Base-by-base conservation (phyloP, 2,329 filamentous ascomycete genomes). In the Didymellaceae sp. region DNA sequence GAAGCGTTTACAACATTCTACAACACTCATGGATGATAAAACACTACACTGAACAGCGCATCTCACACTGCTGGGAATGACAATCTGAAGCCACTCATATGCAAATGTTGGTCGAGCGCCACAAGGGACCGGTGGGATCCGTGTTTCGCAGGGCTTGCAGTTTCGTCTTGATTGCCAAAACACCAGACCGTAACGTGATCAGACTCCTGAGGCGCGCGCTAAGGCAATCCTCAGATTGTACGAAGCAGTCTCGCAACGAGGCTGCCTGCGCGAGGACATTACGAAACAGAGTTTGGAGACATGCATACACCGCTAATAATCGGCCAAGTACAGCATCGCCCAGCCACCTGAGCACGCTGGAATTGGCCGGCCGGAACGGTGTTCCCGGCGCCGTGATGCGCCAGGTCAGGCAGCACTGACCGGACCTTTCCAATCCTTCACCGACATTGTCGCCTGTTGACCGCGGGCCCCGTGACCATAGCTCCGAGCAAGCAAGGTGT, bases 401-500 rank as follows among this genome's bases (percentile, higher is more conserved):
- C 32, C 41, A 37, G 24, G 20, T 28, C 42, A 39, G 32, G 37
- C 48, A 17, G 42, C 48, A 41, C 31, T 45, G 42, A 52, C 48
- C 48, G 38, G 48, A 28, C 32, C 34, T 42, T 39, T 18, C 6
- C 11, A 17, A 28, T 33, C 14, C 41, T 49, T 46, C 48, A 52
- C 48, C 48, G 48, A 52, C 48, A 46, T 46, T 52, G 32, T 32
- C 20, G 46, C 37, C 22, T 38, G 22, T 37, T 32, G 24, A 33
- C 39, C 48, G 28, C 28, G 50, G 42, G 22, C 35, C 45, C 26
- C 26, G 45, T 55, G 47, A 57, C 53, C 41, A 45, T 48, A 54
- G 53, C 34, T 57, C 56, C 50, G 51, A 53, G 58, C 56, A 53
- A 46, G 50, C 25, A 21, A 21, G 30, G 52, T 18, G 52, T 51